These are phyloP conservation scores for Vitellaria paradoxa DNA, from an alignment of 179 eudicot genomes.

Conservation along the genomic window DNA sequence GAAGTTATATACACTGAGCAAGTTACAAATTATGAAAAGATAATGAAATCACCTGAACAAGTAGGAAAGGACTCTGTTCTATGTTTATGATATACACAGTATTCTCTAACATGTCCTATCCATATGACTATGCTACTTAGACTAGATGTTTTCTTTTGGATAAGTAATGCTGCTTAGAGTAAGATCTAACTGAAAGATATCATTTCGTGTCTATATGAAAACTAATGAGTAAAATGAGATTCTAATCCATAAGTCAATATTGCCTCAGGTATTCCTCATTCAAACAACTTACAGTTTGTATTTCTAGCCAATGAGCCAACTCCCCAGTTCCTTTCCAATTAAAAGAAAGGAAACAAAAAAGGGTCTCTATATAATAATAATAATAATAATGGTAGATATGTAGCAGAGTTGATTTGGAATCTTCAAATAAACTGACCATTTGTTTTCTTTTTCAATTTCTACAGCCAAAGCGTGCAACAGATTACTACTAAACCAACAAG, in stretches of 20 bases:
- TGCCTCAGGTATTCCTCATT: background rate
- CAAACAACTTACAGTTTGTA: background rate
- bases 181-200: background rate
- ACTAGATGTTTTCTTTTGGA: too few relatives aligned
- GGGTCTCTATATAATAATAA: background rate
- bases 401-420: background rate
- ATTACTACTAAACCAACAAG: background rate
- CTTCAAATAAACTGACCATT: background rate
- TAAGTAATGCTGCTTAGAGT: too few relatives aligned
- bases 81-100: too few relatives aligned
- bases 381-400: background rate
- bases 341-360: background rate
- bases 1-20: too few relatives aligned
- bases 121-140: background rate
- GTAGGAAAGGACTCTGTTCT: too few relatives aligned
- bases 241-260: background rate
- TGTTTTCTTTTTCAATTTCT: constrained; percentile 4
- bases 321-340: background rate
- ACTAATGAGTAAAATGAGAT: background rate
- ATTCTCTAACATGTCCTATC: background rate
- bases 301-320: background rate
- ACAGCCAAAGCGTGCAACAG: background rate
- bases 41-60: too few relatives aligned
- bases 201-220: background rate
- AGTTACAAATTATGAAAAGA: too few relatives aligned